Conservation (phyloP, 2,329 filamentous ascomycete genomes). For the Diaporthe sp. region DNA sequence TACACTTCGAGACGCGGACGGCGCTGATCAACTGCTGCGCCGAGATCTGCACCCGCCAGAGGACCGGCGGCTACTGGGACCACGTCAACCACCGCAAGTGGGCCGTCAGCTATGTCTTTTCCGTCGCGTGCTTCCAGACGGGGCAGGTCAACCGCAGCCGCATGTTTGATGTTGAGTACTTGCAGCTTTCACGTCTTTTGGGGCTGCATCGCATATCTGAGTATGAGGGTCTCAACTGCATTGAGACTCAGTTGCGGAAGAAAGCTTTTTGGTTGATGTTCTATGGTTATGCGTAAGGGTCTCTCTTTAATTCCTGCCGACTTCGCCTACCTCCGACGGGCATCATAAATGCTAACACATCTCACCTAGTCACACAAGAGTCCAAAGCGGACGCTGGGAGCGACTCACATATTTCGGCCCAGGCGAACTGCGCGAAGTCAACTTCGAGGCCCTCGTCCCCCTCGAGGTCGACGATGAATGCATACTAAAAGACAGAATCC, state of each 20-base stretch:
- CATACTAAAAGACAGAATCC: conserved; percentile 5
- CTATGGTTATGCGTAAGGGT: conserved; percentile 9
- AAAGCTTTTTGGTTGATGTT: conserved; percentile 19
- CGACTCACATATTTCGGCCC: conserved; percentile 2
- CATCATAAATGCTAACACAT: not conserved
- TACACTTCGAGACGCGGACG: conserved; percentile 46
- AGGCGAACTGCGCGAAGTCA: conserved; percentile 4
- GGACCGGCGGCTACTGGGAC: conserved; percentile 47
- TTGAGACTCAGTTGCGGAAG: conserved; percentile 17
- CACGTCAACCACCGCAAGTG: conserved; percentile 52
- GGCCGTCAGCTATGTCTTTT: conserved; percentile 51
- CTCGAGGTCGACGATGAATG: not conserved
- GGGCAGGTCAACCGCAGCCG: conserved; percentile 53
- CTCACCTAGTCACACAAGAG: not conserved
- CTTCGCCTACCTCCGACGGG: rapidly evolving
- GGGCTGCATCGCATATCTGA: conserved; percentile 49
- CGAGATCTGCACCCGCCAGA: conserved; percentile 45
- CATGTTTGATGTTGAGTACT: conserved; percentile 54
- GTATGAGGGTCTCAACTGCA: conserved; percentile 9
- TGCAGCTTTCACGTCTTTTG: conserved; percentile 52
- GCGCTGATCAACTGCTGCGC: conserved; percentile 48
- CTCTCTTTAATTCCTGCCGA: not conserved
- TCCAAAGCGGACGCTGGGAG: conserved; percentile 18
- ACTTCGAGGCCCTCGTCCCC: not conserved
- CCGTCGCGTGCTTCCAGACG: conserved; percentile 51